phyloP scores from a whole-genome alignment of 163 green algal species.

The Scenedesmus sp. region DNA sequence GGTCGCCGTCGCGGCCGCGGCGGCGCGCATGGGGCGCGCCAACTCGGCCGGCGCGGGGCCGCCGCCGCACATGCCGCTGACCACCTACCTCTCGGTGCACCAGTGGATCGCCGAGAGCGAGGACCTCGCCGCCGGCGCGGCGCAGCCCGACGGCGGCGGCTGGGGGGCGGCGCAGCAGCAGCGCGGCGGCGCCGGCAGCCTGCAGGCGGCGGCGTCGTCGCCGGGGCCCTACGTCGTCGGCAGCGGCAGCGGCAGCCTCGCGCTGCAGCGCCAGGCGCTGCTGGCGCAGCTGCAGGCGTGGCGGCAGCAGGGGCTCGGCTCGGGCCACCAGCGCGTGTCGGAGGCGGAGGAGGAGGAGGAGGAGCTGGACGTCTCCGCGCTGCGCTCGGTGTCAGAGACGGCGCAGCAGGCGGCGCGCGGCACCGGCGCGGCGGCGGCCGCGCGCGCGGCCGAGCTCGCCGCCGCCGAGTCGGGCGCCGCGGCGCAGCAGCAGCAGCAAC shows the following conservation, averaged over 20 bases:
- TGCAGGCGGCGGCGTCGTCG: conserved; percentile 25
- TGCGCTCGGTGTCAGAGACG: conserved; percentile 15
- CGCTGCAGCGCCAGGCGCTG: conserved; percentile 14
- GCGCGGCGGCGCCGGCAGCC: too few relatives aligned
- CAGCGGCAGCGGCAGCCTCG: conserved; percentile 22
- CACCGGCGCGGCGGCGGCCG: neutral
- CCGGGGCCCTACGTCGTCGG: neutral
- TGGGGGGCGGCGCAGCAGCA: neutral
- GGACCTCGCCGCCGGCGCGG: neutral
- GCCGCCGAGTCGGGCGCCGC: neutral
- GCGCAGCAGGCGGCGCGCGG: neutral
- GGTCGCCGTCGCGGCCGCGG: conserved; percentile 2
- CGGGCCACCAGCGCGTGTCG: neutral
- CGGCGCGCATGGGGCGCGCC: neutral
- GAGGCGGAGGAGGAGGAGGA: conserved; percentile 1
- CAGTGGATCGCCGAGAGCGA: conserved; percentile 31
- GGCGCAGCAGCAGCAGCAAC: neutral
- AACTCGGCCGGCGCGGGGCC: neutral
- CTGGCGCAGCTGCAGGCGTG: conserved; percentile 23
- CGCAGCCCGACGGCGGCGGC: neutral
- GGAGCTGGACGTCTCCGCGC: neutral
- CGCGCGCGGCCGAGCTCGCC: neutral
- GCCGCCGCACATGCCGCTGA: conserved; percentile 19
- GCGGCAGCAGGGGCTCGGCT: neutral
- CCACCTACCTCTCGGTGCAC: conserved; percentile 37